Evolutionary conservation across 2,329 filamentous ascomycete genomes (phyloP).

Genomic region (Trichoderma arundinaceum): DNA sequence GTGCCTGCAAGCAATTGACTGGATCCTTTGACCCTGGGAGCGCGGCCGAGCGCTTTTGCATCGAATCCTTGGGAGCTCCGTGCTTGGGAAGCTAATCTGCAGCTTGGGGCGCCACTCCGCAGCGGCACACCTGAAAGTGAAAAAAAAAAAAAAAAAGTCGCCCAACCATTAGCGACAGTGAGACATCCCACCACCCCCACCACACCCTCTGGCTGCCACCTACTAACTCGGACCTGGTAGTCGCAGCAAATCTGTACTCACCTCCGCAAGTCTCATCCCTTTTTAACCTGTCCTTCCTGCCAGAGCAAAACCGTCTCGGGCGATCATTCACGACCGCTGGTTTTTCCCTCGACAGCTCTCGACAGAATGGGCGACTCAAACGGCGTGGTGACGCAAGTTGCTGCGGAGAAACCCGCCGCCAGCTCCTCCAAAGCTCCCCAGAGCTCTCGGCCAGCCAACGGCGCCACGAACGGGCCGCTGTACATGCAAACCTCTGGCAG

Average conservation of each 20-base stretch:
- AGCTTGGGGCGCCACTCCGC: conserved; percentile 27
- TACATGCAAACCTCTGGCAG: conserved; percentile 61
- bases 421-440: conserved; percentile 35
- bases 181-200: conserved; percentile 29
- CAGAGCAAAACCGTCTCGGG: not conserved
- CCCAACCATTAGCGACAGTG: conserved; percentile 22
- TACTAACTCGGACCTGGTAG: not conserved
- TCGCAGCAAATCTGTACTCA: conserved; percentile 1
- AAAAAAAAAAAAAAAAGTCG: conserved; percentile 19
- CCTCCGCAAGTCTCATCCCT: conserved; percentile 24
- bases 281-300: not conserved
- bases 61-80: not conserved
- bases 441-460: conserved; percentile 42
- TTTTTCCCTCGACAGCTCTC: not conserved
- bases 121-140: not conserved
- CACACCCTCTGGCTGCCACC: not conserved
- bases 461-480: conserved; percentile 55
- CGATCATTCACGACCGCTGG: conserved; percentile 1
- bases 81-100: not conserved
- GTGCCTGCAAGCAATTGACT: conserved; percentile 20
- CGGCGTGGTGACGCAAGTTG: conserved; percentile 7
- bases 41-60: not conserved
- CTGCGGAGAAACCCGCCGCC: conserved; percentile 35
- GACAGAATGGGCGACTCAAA: conserved; percentile 28
- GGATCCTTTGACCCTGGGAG: not conserved